These are phyloP conservation scores for Sordariomycetes sp. DNA, from an alignment of 2,329 filamentous ascomycete species.

Conservation along the genomic window DNA sequence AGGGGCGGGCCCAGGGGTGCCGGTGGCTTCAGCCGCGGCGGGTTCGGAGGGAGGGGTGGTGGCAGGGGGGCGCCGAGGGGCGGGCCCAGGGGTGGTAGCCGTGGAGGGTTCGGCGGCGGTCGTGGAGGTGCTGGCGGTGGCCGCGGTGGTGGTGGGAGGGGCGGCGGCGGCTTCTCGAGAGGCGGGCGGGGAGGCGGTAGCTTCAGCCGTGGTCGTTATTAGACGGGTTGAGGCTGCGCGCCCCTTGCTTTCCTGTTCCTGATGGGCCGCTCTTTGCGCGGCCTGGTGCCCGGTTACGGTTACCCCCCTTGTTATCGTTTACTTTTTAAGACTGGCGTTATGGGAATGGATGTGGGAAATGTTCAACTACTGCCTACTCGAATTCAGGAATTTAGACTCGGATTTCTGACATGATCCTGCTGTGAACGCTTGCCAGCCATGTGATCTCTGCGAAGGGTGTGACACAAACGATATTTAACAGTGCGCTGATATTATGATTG, in stretches of 20 bases:
- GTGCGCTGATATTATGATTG: neutral
- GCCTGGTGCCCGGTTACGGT: neutral
- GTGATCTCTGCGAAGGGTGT: neutral
- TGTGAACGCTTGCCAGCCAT: neutral
- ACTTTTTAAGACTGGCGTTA: constrained; percentile 2
- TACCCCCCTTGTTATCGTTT: neutral
- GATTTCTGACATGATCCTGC: neutral
- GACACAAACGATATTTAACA: neutral
- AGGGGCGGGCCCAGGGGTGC: constrained; percentile 19
- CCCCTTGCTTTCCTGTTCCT: neutral
- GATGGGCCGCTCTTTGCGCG: neutral
- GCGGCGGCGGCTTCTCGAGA: constrained; percentile 22
- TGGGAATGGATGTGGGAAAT: constrained; percentile 4
- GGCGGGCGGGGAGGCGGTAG: constrained; percentile 13
- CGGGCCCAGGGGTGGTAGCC: constrained; percentile 23
- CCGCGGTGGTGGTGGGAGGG: constrained; percentile 20
- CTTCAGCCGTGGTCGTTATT: constrained; percentile 18
- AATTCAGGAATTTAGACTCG: neutral
- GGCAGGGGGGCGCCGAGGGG: constrained; percentile 24
- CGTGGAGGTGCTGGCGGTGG: constrained; percentile 30
- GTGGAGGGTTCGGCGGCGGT: constrained; percentile 26
- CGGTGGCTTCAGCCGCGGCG: constrained; percentile 31
- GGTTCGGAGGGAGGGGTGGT: constrained; percentile 22
- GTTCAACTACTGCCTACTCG: constrained; percentile 1
- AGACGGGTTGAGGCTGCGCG: neutral